Percentiles rank a stretch among this genome's conserved stretches.
These are phyloP conservation scores for Penicillium lividum DNA, from an alignment of 495 filamentous ascomycete genomes.

Conservation along the genomic window DNA sequence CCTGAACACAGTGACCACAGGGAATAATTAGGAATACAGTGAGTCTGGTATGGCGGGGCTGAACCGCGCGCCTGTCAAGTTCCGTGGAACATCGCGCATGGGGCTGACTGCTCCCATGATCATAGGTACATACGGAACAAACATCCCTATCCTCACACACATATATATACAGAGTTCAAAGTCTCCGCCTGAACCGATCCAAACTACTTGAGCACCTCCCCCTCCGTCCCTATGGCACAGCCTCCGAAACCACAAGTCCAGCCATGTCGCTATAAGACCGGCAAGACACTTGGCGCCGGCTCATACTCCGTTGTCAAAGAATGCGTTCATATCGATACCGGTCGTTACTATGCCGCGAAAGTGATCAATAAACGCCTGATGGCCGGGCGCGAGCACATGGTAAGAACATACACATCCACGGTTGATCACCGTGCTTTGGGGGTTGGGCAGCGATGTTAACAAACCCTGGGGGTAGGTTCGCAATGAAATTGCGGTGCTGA, in stretches of 20 bases:
- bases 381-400: conserved; percentile 98
- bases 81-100: conserved; percentile 9
- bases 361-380: conserved; percentile 99
- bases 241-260: conserved; percentile 62
- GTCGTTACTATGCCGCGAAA: conserved; percentile 97
- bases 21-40: conserved; percentile 3
- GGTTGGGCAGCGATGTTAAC: neutral
- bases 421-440: conserved; percentile 6
- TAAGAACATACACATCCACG: conserved; percentile 37
- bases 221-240: conserved; percentile 38
- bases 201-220: no score
- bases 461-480: conserved; percentile 62
- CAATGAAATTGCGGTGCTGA: conserved; percentile 97
- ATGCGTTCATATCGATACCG: conserved; percentile 98
- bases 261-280: conserved; percentile 93
- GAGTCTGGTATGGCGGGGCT: conserved; percentile 18
- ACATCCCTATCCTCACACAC: neutral
- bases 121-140: conserved; percentile 15
- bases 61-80: conserved; percentile 1
- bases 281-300: conserved; percentile 93
- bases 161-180: no score
- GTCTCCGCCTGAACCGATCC: neutral
- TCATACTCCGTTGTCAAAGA: conserved; percentile 99
- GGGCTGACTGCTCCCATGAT: conserved; percentile 19
- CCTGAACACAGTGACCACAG: neutral